These are phyloP conservation scores for Colletotrichum agaves DNA, from an alignment of 2,329 filamentous ascomycete species.

Conservation along the genomic window DNA sequence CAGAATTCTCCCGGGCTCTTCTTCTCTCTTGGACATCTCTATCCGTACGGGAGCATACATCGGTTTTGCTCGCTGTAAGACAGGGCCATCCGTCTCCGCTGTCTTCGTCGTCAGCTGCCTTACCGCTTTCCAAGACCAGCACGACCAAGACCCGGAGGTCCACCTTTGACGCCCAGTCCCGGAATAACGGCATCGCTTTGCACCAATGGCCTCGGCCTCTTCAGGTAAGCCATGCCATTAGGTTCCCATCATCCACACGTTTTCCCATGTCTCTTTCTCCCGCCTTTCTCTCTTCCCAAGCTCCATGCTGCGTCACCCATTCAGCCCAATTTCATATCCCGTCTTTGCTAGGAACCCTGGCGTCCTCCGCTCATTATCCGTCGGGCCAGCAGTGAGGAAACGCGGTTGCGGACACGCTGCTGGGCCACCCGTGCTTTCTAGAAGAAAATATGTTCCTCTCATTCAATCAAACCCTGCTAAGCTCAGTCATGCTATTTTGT, in stretches of 20 bases:
- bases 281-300: not conserved
- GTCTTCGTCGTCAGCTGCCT: not conserved
- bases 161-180: conserved; percentile 31
- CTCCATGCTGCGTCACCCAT: conserved; percentile 11
- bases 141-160: conserved; percentile 3
- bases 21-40: not conserved
- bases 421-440: conserved; percentile 23
- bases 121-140: conserved; percentile 20
- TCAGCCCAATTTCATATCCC: not conserved
- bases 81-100: not conserved
- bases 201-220: conserved; percentile 24
- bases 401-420: conserved; percentile 6
- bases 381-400: conserved; percentile 24
- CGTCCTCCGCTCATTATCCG: conserved; percentile 17
- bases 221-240: conserved; percentile 35
- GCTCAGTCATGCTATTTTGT: conserved; percentile 7
- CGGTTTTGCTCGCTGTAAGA: not conserved
- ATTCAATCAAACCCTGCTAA: not conserved
- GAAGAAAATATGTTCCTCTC: conserved; percentile 4
- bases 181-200: conserved; percentile 29
- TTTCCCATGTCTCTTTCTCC: conserved; percentile 18
- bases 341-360: not conserved
- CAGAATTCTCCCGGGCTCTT: not conserved
- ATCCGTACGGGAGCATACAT: not conserved
- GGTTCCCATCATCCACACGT: not conserved